Percentiles rank a stretch among this genome's conserved stretches.
phyloP scores from a whole-genome alignment of 768 basidiomycete species.

The Lentinula detonsa region DNA sequence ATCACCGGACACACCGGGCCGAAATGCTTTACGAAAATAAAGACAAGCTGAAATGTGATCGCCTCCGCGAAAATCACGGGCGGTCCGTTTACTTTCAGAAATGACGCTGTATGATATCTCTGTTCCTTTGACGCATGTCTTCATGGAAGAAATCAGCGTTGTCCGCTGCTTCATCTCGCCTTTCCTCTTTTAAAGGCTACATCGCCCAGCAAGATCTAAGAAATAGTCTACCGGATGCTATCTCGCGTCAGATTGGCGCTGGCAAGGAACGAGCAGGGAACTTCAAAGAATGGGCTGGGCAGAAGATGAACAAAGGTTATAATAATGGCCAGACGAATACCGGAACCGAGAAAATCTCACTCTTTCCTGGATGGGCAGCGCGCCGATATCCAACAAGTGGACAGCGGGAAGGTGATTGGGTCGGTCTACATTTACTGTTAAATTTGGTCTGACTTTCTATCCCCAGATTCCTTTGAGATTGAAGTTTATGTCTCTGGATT shows the following conservation, averaged over 20 bases:
- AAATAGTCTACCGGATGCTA: conserved; percentile 14
- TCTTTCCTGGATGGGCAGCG: conserved; percentile 84
- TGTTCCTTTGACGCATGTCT: conserved; percentile 2
- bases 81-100: not conserved
- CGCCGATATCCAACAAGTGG: conserved; percentile 14
- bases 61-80: not conserved
- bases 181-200: conserved; percentile 43
- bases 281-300: conserved; percentile 62
- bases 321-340: conserved; percentile 8
- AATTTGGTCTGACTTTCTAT: not conserved
- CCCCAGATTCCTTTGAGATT: conserved; percentile 55
- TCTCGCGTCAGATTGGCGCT: conserved; percentile 16
- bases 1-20: not conserved
- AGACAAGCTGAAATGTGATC: not conserved
- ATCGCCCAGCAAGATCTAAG: conserved; percentile 30
- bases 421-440: not conserved
- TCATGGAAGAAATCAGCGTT: conserved; percentile 24
- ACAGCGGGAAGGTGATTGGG: not conserved
- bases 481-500: conserved; percentile 76
- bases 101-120: not conserved
- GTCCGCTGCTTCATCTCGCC: conserved; percentile 23
- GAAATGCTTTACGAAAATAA: not conserved
- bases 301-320: conserved; percentile 34
- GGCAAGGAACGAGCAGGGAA: conserved; percentile 25
- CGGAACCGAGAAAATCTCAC: conserved; percentile 31